Evolutionary conservation across 2,329 filamentous ascomycete species (phyloP).

Genomic region (Fusarium dimerum): DNA sequence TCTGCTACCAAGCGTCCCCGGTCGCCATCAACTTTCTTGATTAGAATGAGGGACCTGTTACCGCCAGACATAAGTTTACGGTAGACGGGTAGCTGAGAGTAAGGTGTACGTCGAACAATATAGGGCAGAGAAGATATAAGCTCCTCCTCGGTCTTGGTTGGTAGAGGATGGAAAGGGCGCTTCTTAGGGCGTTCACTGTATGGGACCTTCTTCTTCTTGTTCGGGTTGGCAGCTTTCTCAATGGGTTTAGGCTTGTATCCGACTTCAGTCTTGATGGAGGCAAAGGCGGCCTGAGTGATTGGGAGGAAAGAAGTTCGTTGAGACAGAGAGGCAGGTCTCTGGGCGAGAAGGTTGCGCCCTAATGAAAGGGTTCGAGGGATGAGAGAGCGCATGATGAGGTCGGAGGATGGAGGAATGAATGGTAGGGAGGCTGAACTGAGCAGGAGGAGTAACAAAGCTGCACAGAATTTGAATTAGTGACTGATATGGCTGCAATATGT

Average conservation of each 20-base stretch:
- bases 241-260: slow-evolving; percentile 24
- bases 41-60: slow-evolving; percentile 69
- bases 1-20: slow-evolving; percentile 62
- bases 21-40: slow-evolving; percentile 82
- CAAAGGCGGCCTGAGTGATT: slow-evolving; percentile 13
- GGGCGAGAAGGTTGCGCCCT: slow-evolving; percentile 20
- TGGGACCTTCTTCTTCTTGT: slow-evolving; percentile 28
- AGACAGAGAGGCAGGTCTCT: slow-evolving; percentile 9
- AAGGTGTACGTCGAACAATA: slow-evolving; percentile 70
- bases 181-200: slow-evolving; percentile 25
- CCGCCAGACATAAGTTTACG: slow-evolving; percentile 71
- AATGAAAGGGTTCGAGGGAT: slow-evolving; percentile 24
- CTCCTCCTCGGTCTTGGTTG: slow-evolving; percentile 33
- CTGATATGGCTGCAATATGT: too few species aligned
- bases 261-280: slow-evolving; percentile 27
- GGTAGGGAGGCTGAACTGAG: neutral
- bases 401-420: neutral
- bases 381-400: slow-evolving; percentile 30
- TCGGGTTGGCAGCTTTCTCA: slow-evolving; percentile 24
- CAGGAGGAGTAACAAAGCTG: slow-evolving; percentile 6
- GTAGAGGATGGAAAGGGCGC: slow-evolving; percentile 31
- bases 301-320: slow-evolving; percentile 17
- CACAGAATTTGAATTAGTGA: neutral
- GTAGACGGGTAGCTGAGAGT: slow-evolving; percentile 77
- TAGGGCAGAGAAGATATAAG: slow-evolving; percentile 51